A percentile compares a stretch with the other conserved stretches of the same genome.
Conservation (phyloP, 495 filamentous ascomycete species). For the Aspergillus haitiensis region DNA sequence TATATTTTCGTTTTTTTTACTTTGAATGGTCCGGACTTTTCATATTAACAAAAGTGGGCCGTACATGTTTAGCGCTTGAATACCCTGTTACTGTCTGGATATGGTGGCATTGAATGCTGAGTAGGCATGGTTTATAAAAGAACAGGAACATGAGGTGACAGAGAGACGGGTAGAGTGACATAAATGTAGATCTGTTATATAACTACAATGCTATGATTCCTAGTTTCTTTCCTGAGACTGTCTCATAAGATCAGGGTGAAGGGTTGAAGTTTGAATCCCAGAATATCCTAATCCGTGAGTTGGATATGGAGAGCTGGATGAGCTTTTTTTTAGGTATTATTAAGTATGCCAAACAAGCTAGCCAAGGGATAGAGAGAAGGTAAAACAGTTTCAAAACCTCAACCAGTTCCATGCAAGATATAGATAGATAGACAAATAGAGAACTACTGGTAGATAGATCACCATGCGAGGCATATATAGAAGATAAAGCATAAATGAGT, state of each 20-base stretch:
- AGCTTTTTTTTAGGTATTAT: too few relatives aligned
- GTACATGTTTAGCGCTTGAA: slow-evolving; percentile 17
- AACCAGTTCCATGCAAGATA: too few relatives aligned
- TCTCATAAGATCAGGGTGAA: too few relatives aligned
- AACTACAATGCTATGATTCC: slow-evolving; percentile 1
- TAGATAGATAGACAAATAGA: neutral
- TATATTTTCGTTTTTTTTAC: slow-evolving; percentile 2
- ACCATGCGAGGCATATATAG: too few relatives aligned
- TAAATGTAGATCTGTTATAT: slow-evolving; percentile 1
- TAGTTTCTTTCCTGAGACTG: too few relatives aligned
- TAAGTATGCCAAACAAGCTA: too few relatives aligned
- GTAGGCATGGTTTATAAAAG: neutral
- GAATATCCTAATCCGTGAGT: too few relatives aligned
- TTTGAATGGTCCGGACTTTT: slow-evolving; percentile 1
- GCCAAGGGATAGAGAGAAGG: too few relatives aligned
- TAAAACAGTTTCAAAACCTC: too few relatives aligned
- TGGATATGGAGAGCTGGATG: too few relatives aligned
- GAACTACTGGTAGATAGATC: neutral
- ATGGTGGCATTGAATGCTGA: slow-evolving; percentile 3
- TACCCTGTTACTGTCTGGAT: slow-evolving; percentile 18
- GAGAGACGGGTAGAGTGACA: neutral
- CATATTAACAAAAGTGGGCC: slow-evolving; percentile 13
- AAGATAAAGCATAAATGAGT: neutral
- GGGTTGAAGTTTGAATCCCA: too few relatives aligned
- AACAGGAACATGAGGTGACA: neutral